Evolutionary conservation across 495 filamentous ascomycete genomes (phyloP).

Genomic region (Penicillium soppii): DNA sequence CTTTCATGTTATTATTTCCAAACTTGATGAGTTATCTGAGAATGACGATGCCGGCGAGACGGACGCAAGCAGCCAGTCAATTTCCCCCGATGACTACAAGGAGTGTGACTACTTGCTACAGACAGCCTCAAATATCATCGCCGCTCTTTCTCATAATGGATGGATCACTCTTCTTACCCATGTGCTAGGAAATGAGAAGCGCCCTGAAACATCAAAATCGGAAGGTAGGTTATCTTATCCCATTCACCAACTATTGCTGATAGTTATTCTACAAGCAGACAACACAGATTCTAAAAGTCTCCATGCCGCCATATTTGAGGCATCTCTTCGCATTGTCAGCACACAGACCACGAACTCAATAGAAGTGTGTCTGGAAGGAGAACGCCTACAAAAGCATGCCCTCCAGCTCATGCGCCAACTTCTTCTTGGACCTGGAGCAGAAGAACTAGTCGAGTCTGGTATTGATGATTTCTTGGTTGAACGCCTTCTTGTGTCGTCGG

Average conservation of each 20-base stretch:
- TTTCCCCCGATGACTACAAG: conserved; percentile 62
- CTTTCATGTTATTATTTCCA: conserved; percentile 39
- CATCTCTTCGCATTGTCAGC: conserved; percentile 33
- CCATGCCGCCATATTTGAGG: conserved; percentile 40
- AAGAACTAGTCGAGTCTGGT: conserved; percentile 63
- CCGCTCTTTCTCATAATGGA: conserved; percentile 42
- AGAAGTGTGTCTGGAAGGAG: conserved; percentile 27
- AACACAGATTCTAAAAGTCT: conserved; percentile 31
- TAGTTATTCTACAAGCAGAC: conserved; percentile 20
- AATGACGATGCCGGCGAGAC: conserved; percentile 18
- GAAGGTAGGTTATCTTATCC: conserved; percentile 28
- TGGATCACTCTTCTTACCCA: conserved; percentile 43
- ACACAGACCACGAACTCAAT: conserved; percentile 10
- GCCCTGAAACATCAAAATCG: conserved; percentile 21
- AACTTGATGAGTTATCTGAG: conserved; percentile 38
- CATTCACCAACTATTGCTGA: not conserved
- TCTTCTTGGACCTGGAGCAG: conserved; percentile 66
- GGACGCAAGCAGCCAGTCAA: conserved; percentile 15
- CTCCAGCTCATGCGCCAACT: conserved; percentile 74
- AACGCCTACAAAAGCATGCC: conserved; percentile 63
- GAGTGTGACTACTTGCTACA: conserved; percentile 77
- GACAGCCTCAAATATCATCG: conserved; percentile 68
- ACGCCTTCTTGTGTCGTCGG: conserved; percentile 61
- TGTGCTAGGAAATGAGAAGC: conserved; percentile 34
- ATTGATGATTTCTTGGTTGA: conserved; percentile 73